A percentile compares a stretch with the other conserved stretches of the same genome.
phyloP scores from a whole-genome alignment of 768 basidiomycete species.

The Amanita subjunquillea region DNA sequence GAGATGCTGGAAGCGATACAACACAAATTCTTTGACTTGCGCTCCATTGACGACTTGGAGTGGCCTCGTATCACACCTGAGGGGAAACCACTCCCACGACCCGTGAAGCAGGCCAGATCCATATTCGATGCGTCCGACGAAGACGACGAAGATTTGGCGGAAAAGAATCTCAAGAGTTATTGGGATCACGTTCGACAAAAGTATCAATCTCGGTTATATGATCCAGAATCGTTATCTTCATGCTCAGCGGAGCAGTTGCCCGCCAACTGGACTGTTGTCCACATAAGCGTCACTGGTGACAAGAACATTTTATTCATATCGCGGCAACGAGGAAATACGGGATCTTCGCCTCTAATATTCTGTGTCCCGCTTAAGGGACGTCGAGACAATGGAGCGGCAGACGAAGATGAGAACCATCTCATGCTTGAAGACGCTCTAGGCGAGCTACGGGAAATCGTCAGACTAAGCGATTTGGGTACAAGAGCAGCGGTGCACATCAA shows the following conservation, averaged over 20 bases:
- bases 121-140: slow-evolving; percentile 19
- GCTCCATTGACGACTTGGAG: slow-evolving; percentile 48
- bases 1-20: slow-evolving; percentile 81
- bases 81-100: slow-evolving; percentile 27
- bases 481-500: slow-evolving; percentile 64
- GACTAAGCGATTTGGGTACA: slow-evolving; percentile 67
- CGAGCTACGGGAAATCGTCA: slow-evolving; percentile 75
- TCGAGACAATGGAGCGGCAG: slow-evolving; percentile 58
- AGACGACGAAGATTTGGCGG: slow-evolving; percentile 25
- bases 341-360: slow-evolving; percentile 61
- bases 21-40: slow-evolving; percentile 45
- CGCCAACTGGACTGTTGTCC: slow-evolving; percentile 71
- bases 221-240: slow-evolving; percentile 29
- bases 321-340: slow-evolving; percentile 48
- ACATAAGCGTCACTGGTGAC: slow-evolving; percentile 77
- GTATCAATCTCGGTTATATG: slow-evolving; percentile 37
- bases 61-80: slow-evolving; percentile 56
- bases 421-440: slow-evolving; percentile 62
- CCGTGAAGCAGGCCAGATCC: slow-evolving; percentile 8
- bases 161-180: slow-evolving; percentile 35
- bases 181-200: slow-evolving; percentile 51
- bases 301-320: slow-evolving; percentile 76
- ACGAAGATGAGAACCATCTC: slow-evolving; percentile 61
- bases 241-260: slow-evolving; percentile 45
- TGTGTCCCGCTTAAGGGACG: slow-evolving; percentile 82